Conservation (phyloP, 257 asterid genomes). For the Cordia subcordata region DNA sequence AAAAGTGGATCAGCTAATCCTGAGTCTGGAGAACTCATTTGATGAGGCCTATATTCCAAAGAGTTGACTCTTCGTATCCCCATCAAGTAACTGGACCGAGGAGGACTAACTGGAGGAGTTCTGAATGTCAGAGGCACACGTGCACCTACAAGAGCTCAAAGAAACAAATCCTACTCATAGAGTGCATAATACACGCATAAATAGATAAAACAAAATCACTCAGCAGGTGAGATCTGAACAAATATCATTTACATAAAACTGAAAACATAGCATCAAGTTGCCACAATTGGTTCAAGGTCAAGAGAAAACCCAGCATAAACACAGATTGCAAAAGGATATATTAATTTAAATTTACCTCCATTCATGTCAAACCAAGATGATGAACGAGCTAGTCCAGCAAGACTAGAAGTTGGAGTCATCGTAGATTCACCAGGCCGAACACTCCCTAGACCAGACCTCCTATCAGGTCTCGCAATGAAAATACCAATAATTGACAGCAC, state of each 20-base stretch:
- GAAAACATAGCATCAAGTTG: too few species aligned
- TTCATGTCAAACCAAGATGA: slow-evolving; percentile 89
- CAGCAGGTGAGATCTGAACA: neutral
- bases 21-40: slow-evolving; percentile 63
- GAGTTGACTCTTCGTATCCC: slow-evolving; percentile 84
- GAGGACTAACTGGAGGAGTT: slow-evolving; percentile 73
- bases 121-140: slow-evolving; percentile 86
- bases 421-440: slow-evolving; percentile 44
- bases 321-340: neutral
- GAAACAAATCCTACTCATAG: slow-evolving; percentile 15
- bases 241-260: neutral
- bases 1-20: slow-evolving; percentile 85
- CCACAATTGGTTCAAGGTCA: too few species aligned
- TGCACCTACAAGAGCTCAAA: slow-evolving; percentile 59
- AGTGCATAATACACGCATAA: too few species aligned
- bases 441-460: slow-evolving; percentile 5
- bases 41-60: slow-evolving; percentile 70
- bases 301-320: too few species aligned
- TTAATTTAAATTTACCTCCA: slow-evolving; percentile 48
- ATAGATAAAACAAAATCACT: neutral
- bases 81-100: slow-evolving; percentile 43
- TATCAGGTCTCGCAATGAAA: slow-evolving; percentile 55
- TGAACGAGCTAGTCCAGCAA: slow-evolving; percentile 88
- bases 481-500: slow-evolving; percentile 74
- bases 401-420: slow-evolving; percentile 40